These are phyloP conservation scores for Yarrowia sp. DNA, from an alignment of 805 yeast genomes.

Conservation along the genomic window DNA sequence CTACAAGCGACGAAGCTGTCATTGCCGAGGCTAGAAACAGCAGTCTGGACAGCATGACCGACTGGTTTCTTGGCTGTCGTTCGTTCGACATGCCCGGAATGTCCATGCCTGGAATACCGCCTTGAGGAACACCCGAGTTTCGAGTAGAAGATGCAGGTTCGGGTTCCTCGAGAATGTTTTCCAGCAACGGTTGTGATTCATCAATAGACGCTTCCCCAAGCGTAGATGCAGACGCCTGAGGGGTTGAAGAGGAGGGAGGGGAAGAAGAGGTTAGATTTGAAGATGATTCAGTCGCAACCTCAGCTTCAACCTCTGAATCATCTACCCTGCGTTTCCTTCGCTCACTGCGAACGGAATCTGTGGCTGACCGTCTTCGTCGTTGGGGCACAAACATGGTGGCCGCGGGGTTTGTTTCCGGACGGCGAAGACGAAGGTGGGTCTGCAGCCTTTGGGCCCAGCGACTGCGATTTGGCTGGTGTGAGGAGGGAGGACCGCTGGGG, in stretches of 20 bases:
- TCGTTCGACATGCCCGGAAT: conserved; percentile 18
- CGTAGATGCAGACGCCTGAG: conserved; percentile 3
- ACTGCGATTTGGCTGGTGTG: conserved; percentile 5
- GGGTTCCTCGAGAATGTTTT: conserved; percentile 32
- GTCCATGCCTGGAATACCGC: conserved; percentile 12
- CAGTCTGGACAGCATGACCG: conserved; percentile 54
- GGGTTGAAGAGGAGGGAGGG: background rate
- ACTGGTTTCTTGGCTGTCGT: conserved; percentile 46
- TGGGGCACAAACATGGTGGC: conserved; percentile 35
- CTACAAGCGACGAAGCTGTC: conserved; percentile 53
- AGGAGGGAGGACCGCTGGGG: conserved; percentile 29
- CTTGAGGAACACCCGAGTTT: conserved; percentile 10
- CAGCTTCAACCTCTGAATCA: background rate
- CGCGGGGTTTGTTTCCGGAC: conserved; percentile 10
- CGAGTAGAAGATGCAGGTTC: conserved; percentile 27
- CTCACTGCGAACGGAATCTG: conserved; percentile 33
- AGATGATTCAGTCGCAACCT: background rate
- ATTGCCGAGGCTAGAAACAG: conserved; percentile 57
- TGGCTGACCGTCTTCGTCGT: conserved; percentile 29
- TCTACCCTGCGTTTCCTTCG: conserved; percentile 24
- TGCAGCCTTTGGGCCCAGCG: conserved; percentile 22
- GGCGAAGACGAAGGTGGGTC: conserved; percentile 27
- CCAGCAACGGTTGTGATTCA: conserved; percentile 24
- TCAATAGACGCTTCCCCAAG: conserved; percentile 19
- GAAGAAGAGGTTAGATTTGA: background rate